Evolutionary conservation across 2,329 filamentous ascomycete genomes (phyloP), one percentile per base, ranked within the genome.

Genomic region (Penicillium sp.): DNA sequence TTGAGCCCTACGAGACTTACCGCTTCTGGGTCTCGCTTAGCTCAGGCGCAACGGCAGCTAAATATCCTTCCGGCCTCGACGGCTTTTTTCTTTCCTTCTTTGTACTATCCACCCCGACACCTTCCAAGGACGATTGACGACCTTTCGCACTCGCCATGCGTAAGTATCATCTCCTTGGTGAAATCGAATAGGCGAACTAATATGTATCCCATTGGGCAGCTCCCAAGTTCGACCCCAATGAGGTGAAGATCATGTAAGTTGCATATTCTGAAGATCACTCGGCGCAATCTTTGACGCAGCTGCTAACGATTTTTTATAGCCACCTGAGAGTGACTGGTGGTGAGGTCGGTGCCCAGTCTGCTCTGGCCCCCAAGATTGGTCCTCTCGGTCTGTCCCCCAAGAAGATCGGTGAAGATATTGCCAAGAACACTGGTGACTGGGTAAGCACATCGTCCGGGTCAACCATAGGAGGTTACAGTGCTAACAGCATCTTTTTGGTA

Each of bases 361-460:
- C 93, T 56, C 87, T 98, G 68, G 93, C 93, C 65, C 93, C 93
- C 72, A 98, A 98, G 85, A 97, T 98, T 70, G 93, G 93, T 85
- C 93, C 93, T 74, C 87, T 97, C 63, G 93, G 93, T 87, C 82
- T 98, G 61, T 97, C 91, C 58, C 93, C 93, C 70, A 97, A 97
- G 87, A 97, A 97, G 83, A 93, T 98, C 77, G 93, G 93, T 84
- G 93, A 98, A 88, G 93, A 98, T 78, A 98, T 98, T 71, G 93
- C 93, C 71, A 98, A 98, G 83, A 91, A 91, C 61, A 98, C 93
- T 71, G 91, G 90, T 69, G 93, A 98, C 83, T 97, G 93, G n/a
- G n/a, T n/a, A n/a, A n/a, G n/a, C n/a, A n/a, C n/a, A n/a, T n/a
- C n/a, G n/a, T n/a, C n/a, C n/a, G n/a, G n/a, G n/a, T n/a, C n/a